phyloP scores from a whole-genome alignment of 2,329 filamentous ascomycete species.

The Arthroderma sp. region DNA sequence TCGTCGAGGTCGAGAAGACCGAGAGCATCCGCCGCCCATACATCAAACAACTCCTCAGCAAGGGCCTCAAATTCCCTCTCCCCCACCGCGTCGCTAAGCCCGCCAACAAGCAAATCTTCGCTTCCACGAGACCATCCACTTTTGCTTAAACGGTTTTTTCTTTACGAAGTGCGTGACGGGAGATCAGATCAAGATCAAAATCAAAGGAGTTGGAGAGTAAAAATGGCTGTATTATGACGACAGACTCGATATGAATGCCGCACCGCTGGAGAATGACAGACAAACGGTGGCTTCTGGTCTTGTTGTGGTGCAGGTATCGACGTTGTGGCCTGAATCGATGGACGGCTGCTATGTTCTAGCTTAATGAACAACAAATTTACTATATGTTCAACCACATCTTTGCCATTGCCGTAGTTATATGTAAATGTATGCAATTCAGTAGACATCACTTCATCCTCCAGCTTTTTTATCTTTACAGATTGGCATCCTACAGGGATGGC shows the following conservation, averaged over 20 bases:
- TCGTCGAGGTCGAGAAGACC: slow-evolving; percentile 90
- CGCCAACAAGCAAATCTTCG: slow-evolving; percentile 80
- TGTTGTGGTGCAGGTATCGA: slow-evolving; percentile 1
- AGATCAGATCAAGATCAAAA: not conserved
- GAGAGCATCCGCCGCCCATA: slow-evolving; percentile 95
- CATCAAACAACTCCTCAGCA: slow-evolving; percentile 95
- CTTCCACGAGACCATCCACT: slow-evolving; percentile 84
- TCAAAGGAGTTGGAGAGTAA: not conserved
- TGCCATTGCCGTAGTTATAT: not conserved
- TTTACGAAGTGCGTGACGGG: not conserved
- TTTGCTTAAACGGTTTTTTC: slow-evolving; percentile 64
- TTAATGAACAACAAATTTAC: slow-evolving; percentile 7
- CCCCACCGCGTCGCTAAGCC: slow-evolving; percentile 87
- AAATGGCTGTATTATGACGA: slow-evolving; percentile 2
- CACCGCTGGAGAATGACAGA: not conserved
- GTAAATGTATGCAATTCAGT: not conserved
- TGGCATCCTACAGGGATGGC: slow-evolving; percentile 1
- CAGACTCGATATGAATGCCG: not conserved
- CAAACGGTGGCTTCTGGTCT: not conserved
- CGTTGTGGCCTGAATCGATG: slow-evolving; percentile 2
- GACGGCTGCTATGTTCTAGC: slow-evolving; percentile 4
- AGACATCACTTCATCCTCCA: not conserved
- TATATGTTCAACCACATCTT: not conserved
- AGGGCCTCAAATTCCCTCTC: slow-evolving; percentile 95
- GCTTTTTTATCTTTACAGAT: not conserved